Evolutionary conservation across 2,329 filamentous ascomycete species (phyloP).

Genomic region (Sclerotinia minor): DNA sequence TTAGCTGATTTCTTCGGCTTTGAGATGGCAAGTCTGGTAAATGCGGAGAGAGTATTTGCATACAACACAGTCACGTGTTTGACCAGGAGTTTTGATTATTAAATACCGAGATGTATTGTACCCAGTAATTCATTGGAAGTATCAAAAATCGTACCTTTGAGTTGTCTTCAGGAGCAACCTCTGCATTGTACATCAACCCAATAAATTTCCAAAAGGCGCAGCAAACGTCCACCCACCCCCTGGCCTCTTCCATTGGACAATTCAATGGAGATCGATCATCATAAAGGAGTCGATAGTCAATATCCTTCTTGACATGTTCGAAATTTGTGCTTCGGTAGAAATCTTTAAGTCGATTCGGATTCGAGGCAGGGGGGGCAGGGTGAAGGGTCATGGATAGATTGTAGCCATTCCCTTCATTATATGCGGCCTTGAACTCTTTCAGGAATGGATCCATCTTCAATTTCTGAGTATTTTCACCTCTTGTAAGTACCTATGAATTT

Average conservation of each 20-base stretch:
- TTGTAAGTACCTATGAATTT: neutral
- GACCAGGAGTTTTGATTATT: neutral
- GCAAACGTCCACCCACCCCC: conserved; percentile 87
- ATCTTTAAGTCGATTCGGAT: conserved; percentile 65
- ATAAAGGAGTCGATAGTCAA: conserved; percentile 70
- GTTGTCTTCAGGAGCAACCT: conserved; percentile 49
- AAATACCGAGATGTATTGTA: neutral
- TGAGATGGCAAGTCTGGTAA: neutral
- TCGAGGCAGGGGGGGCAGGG: conserved; percentile 62
- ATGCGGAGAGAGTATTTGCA: neutral
- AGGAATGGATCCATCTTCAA: conserved; percentile 70
- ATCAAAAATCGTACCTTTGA: conserved; percentile 33
- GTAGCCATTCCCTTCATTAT: conserved; percentile 66
- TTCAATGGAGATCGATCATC: conserved; percentile 44
- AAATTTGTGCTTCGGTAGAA: conserved; percentile 74
- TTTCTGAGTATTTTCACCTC: neutral
- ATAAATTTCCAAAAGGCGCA: conserved; percentile 79
- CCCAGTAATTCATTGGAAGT: neutral
- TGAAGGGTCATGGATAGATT: conserved; percentile 72
- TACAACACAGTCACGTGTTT: conserved; percentile 10
- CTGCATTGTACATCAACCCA: conserved; percentile 68
- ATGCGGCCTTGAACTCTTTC: conserved; percentile 69
- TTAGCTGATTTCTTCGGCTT: neutral
- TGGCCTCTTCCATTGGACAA: conserved; percentile 59
- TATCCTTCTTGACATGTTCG: conserved; percentile 58